Evolutionary conservation across 1,139 yeast species (phyloP).

Genomic region (Groenewaldozyma auringiensis): DNA sequence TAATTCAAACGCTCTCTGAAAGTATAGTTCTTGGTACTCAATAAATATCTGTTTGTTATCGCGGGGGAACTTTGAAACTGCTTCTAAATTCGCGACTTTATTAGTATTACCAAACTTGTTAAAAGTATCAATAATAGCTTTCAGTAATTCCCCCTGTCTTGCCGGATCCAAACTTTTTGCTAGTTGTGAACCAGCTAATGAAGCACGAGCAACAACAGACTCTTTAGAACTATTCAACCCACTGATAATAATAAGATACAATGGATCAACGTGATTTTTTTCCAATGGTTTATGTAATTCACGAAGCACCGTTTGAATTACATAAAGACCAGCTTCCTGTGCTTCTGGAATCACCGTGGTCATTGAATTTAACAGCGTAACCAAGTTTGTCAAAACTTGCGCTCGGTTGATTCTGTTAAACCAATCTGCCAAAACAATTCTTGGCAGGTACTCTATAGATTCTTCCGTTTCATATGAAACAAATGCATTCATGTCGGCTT

Average conservation of each 20-base stretch:
- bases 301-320: not conserved
- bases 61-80: conserved; percentile 3
- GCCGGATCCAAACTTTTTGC: not conserved
- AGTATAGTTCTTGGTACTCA: conserved; percentile 21
- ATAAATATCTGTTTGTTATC: not conserved
- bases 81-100: not conserved
- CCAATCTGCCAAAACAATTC: not conserved
- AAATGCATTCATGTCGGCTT: not conserved
- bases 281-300: not conserved
- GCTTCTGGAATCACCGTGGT: not conserved
- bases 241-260: too few relatives aligned
- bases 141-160: not conserved
- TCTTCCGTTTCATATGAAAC: conserved; percentile 1
- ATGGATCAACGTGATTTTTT: not conserved
- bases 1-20: conserved; percentile 39
- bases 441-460: not conserved
- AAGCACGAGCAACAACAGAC: conserved; percentile 1
- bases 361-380: not conserved
- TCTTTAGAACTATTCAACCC: not conserved
- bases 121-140: too few relatives aligned
- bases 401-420: not conserved
- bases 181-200: not conserved
- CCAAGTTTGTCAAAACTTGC: not conserved
- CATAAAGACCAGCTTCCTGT: not conserved
- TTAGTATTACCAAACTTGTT: not conserved